Percentiles rank a stretch among this genome's conserved stretches.
Evolutionary conservation across 2,329 filamentous ascomycete genomes (phyloP).

Genomic region (Fusarium virguliforme): DNA sequence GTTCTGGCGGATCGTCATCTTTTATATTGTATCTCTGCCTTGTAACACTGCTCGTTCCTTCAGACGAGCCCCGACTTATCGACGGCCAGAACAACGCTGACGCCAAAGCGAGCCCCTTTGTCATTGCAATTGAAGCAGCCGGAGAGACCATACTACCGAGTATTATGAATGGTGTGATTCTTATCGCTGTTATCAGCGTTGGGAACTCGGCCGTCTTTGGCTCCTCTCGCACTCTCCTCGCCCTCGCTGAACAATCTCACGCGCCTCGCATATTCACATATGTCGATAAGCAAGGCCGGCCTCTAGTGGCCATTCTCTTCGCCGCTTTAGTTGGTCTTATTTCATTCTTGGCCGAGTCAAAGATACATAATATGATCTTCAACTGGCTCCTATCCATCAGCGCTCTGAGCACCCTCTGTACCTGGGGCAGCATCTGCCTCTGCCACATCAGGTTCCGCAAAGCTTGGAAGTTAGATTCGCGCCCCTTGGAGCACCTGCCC

Average conservation of each 20-base stretch:
- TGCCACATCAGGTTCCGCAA: constrained; percentile 91
- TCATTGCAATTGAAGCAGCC: constrained; percentile 90
- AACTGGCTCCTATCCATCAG: constrained; percentile 85
- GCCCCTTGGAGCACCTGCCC: constrained; percentile 81
- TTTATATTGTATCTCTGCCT: constrained; percentile 90
- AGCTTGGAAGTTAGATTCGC: constrained; percentile 80
- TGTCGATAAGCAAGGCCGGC: constrained; percentile 88
- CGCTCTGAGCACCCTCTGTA: constrained; percentile 81
- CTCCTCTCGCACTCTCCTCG: constrained; percentile 89
- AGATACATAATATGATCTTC: constrained; percentile 75
- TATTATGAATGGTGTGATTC: constrained; percentile 93
- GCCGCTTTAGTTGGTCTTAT: constrained; percentile 80
- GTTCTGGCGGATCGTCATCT: constrained; percentile 93
- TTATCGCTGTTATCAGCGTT: constrained; percentile 91
- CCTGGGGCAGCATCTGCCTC: constrained; percentile 87
- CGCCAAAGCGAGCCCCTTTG: constrained; percentile 87
- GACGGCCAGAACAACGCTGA: constrained; percentile 70
- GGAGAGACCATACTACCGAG: constrained; percentile 86
- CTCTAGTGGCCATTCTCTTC: constrained; percentile 79
- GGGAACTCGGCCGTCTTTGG: constrained; percentile 94
- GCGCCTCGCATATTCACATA: constrained; percentile 85
- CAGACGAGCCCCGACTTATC: constrained; percentile 76
- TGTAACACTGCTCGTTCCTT: constrained; percentile 87
- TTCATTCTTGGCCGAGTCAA: constrained; percentile 80
- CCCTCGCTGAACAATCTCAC: constrained; percentile 89